A percentile compares a stretch with the other conserved stretches of the same genome.
Conservation (phyloP, 2,329 filamentous ascomycete genomes). For the Pseudogymnoascus sp. region DNA sequence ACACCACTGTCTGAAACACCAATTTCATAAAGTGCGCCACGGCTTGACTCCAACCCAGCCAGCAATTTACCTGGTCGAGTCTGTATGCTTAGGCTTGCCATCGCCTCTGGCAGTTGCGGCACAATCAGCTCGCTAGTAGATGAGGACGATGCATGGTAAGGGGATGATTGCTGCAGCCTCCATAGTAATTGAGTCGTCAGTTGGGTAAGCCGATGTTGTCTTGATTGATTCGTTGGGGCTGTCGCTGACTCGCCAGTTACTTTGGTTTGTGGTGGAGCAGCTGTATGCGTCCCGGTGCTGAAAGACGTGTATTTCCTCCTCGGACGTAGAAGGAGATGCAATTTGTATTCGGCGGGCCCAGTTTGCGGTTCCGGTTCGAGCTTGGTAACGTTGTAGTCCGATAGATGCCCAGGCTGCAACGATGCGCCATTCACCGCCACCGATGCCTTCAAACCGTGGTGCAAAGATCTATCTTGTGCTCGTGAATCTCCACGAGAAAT, state of each 20-base stretch:
- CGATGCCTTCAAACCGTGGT: conserved; percentile 24
- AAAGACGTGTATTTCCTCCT: conserved; percentile 64
- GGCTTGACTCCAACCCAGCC: conserved; percentile 82
- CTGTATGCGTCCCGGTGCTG: conserved; percentile 51
- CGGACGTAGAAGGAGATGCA: conserved; percentile 77
- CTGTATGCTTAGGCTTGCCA: conserved; percentile 33
- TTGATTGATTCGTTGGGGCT: conserved; percentile 47
- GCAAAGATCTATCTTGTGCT: conserved; percentile 14
- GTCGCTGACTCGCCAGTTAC: conserved; percentile 15
- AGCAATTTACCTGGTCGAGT: conserved; percentile 48
- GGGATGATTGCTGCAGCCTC: conserved; percentile 89
- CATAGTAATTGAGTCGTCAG: conserved; percentile 91
- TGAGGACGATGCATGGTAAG: conserved; percentile 76
- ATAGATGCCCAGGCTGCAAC: conserved; percentile 36
- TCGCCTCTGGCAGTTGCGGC: conserved; percentile 62
- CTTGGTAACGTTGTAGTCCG: conserved; percentile 61
- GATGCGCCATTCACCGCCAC: conserved; percentile 22
- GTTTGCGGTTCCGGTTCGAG: conserved; percentile 87
- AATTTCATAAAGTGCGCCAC: conserved; percentile 91
- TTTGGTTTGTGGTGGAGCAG: conserved; percentile 24
- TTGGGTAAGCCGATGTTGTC: conserved; percentile 79
- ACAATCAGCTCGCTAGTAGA: conserved; percentile 67
- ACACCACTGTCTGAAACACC: conserved; percentile 92
- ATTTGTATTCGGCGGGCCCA: conserved; percentile 91
- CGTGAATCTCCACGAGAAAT: conserved; percentile 23